A percentile compares a stretch with the other conserved stretches of the same genome.
phyloP scores from a whole-genome alignment of 228 moss, liverwort and hornwort species.

The Sphagnum magellanicum region DNA sequence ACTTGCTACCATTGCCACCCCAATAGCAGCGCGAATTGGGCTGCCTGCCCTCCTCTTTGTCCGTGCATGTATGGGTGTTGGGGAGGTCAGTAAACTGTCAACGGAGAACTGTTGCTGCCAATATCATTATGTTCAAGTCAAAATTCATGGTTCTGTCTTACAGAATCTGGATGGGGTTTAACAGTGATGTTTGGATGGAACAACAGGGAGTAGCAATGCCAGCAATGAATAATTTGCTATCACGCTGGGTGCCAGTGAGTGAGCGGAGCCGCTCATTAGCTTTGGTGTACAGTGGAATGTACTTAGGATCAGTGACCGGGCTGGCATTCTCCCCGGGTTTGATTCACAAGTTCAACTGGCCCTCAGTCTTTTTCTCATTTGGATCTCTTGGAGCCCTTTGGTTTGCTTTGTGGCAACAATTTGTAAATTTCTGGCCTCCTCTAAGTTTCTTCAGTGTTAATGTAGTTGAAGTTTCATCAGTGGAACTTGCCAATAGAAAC shows the following conservation, averaged over 20 bases:
- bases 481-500: no score
- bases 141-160: no score
- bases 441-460: neutral
- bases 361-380: constrained; percentile 90
- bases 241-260: constrained; percentile 78
- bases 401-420: constrained; percentile 74
- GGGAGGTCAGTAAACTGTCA: constrained; percentile 51
- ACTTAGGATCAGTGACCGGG: constrained; percentile 88
- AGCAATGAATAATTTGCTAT: constrained; percentile 97
- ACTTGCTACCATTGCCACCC: constrained; percentile 83
- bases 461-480: no score
- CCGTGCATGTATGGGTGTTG: constrained; percentile 96
- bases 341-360: constrained; percentile 81
- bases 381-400: constrained; percentile 87
- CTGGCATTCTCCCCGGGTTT: constrained; percentile 87
- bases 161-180: neutral
- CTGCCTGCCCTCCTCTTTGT: constrained; percentile 86
- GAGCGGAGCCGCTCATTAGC: constrained; percentile 93
- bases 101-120: no score
- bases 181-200: neutral
- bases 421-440: constrained; percentile 29
- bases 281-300: constrained; percentile 97
- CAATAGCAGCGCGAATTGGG: constrained; percentile 86
- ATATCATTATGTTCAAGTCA: no score
- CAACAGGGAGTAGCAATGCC: constrained; percentile 98